Conservation (phyloP, 129 eudicot species). For the Saussurea involucrata region DNA sequence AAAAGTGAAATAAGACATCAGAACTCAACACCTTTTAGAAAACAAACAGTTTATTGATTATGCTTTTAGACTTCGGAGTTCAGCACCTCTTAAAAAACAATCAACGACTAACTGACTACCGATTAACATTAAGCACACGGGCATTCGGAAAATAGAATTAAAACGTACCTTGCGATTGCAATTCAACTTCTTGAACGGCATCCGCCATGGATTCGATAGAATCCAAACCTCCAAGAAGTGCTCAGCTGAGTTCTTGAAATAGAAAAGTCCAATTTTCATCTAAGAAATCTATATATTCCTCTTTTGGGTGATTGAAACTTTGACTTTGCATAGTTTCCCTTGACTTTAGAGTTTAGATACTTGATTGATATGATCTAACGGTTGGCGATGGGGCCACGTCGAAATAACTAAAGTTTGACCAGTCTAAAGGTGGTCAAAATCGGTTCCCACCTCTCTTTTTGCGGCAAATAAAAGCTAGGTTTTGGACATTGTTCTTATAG, state of each 20-base stretch:
- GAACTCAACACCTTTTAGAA: too few species aligned
- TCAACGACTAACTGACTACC: background rate
- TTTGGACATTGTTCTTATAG: too few species aligned
- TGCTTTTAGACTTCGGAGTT: background rate
- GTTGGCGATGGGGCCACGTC: slow-evolving; percentile 9
- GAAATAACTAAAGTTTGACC: slow-evolving; percentile 19
- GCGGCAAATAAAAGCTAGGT: too few species aligned
- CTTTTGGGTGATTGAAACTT: slow-evolving; percentile 1
- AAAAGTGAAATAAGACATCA: too few species aligned
- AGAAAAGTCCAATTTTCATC: slow-evolving; percentile 17
- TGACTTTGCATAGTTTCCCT: slow-evolving; percentile 15
- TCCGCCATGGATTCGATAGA: slow-evolving; percentile 28
- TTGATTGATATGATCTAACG: background rate
- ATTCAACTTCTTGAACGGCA: slow-evolving; percentile 35
- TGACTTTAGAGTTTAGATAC: slow-evolving; percentile 28
- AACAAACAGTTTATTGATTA: too few species aligned
- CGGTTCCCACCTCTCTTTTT: slow-evolving; percentile 7
- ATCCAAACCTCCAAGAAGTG: background rate
- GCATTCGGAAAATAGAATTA: background rate
- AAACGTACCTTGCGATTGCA: slow-evolving; percentile 28
- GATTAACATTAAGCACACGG: background rate
- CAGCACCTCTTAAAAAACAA: background rate
- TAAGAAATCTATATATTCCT: slow-evolving; percentile 6
- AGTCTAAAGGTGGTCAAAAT: slow-evolving; percentile 11
- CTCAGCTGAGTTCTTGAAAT: background rate